Conservation (phyloP, 257 asterid species). For the Mentha longifolia region DNA sequence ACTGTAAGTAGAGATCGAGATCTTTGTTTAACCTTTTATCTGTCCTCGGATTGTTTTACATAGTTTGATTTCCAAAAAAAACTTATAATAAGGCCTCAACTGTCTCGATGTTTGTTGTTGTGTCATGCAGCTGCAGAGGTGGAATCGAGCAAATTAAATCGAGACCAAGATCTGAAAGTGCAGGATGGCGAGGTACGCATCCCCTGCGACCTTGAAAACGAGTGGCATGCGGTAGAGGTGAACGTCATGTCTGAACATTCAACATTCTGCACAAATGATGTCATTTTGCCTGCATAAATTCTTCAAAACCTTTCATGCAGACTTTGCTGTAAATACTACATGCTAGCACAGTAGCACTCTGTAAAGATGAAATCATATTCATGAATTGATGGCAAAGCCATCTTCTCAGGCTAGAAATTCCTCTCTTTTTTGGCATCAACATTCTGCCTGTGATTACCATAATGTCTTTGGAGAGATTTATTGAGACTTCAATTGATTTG, state of each 20-base stretch:
- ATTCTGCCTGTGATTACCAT: background rate
- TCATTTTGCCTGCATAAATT: background rate
- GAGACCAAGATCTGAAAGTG: background rate
- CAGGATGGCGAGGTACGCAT: slow-evolving; percentile 13
- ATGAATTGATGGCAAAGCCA: slow-evolving; percentile 17
- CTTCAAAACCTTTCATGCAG: background rate
- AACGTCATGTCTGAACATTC: background rate
- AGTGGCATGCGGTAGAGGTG: background rate
- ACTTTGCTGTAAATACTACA: slow-evolving; percentile 31
- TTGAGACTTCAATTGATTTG: background rate
- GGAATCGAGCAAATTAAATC: background rate
- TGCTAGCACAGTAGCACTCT: background rate
- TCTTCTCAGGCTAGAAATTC: background rate
- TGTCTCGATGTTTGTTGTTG: background rate
- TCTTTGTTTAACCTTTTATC: background rate
- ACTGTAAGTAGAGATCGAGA: slow-evolving; percentile 36
- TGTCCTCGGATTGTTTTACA: too few relatives aligned
- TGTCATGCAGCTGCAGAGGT: slow-evolving; percentile 16
- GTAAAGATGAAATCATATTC: slow-evolving; percentile 29
- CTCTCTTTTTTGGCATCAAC: background rate
- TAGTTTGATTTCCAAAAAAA: too few relatives aligned
- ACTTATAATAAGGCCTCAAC: background rate
- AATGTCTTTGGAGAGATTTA: background rate
- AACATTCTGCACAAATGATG: background rate
- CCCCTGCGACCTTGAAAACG: background rate